These are phyloP conservation scores for Fomitopsis schrenkii DNA, from an alignment of 1,284 basidiomycete genomes.

Conservation along the genomic window DNA sequence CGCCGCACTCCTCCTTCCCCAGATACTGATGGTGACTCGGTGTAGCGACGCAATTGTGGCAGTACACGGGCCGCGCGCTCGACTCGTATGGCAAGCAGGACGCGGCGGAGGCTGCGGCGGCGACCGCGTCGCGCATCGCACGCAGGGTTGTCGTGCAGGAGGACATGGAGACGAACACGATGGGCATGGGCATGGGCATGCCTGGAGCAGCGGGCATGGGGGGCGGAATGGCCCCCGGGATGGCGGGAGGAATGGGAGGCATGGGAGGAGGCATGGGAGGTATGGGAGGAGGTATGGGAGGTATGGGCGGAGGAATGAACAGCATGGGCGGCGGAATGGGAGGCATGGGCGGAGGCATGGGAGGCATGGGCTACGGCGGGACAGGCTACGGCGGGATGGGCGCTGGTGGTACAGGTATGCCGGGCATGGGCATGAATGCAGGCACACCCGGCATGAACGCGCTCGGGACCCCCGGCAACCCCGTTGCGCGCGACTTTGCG, in stretches of 20 bases:
- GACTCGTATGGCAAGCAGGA: slow-evolving; percentile 9
- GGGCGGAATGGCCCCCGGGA: neutral
- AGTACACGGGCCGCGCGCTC: slow-evolving; percentile 9
- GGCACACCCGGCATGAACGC: neutral
- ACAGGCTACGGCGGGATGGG: neutral
- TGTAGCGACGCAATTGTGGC: slow-evolving; percentile 12
- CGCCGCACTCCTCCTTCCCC: too few relatives aligned
- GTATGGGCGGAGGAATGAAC: neutral
- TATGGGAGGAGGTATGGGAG: slow-evolving; percentile 1
- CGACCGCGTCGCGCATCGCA: slow-evolving; percentile 7
- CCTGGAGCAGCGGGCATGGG: neutral
- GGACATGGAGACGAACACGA: neutral
- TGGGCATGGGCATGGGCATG: neutral
- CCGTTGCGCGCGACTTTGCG: slow-evolving; percentile 1
- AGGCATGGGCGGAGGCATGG: neutral
- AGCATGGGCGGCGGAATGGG: neutral
- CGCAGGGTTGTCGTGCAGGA: slow-evolving; percentile 2
- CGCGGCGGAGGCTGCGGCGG: slow-evolving; percentile 8
- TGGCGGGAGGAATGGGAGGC: neutral
- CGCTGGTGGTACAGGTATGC: neutral
- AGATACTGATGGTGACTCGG: neutral
- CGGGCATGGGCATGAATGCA: neutral
- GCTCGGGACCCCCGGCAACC: slow-evolving; percentile 1
- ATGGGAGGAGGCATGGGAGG: neutral
- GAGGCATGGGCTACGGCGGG: neutral